A percentile compares a stretch with the other conserved stretches of the same genome.
phyloP scores from a whole-genome alignment of 306 rosid species.

The Crotalaria pallida region DNA sequence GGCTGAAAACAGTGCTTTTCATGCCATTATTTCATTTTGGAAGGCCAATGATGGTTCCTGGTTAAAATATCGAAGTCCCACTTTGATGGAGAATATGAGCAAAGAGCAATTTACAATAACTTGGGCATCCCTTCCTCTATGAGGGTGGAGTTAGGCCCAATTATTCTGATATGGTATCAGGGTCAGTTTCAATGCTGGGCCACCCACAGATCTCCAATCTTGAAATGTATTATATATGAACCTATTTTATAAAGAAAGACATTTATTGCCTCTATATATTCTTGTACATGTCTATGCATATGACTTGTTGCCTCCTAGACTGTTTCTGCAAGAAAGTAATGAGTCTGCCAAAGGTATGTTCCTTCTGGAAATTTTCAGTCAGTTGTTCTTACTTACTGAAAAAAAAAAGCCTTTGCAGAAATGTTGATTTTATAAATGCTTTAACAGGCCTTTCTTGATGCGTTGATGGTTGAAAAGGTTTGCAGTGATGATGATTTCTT shows the following conservation, averaged over 20 bases:
- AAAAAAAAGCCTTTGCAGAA: neutral
- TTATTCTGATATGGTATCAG: too few relatives aligned
- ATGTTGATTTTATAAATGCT: constrained; percentile 18
- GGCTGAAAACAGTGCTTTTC: neutral
- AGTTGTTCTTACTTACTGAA: neutral
- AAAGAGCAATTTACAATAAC: too few relatives aligned
- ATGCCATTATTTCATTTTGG: neutral
- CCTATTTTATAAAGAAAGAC: neutral
- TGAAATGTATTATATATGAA: constrained; percentile 1
- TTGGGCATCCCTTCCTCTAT: too few relatives aligned
- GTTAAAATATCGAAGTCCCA: too few relatives aligned
- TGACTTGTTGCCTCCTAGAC: constrained; percentile 1
- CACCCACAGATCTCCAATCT: too few relatives aligned
- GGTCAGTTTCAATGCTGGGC: too few relatives aligned
- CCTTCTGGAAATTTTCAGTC: neutral
- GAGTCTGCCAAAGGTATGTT: neutral
- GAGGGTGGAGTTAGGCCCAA: too few relatives aligned
- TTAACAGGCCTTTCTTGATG: constrained; percentile 62
- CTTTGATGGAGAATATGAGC: too few relatives aligned
- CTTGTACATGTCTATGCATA: constrained; percentile 1
- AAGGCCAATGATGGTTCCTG: too few relatives aligned
- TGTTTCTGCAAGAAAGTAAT: neutral
- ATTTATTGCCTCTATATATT: constrained; percentile 6
- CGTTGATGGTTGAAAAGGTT: constrained; percentile 58
- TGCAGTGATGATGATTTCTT: constrained; percentile 73